A percentile compares a stretch with the other conserved stretches of the same genome.
Conservation (phyloP, 2,329 filamentous ascomycete species). For the Acrocalymma vagum region DNA sequence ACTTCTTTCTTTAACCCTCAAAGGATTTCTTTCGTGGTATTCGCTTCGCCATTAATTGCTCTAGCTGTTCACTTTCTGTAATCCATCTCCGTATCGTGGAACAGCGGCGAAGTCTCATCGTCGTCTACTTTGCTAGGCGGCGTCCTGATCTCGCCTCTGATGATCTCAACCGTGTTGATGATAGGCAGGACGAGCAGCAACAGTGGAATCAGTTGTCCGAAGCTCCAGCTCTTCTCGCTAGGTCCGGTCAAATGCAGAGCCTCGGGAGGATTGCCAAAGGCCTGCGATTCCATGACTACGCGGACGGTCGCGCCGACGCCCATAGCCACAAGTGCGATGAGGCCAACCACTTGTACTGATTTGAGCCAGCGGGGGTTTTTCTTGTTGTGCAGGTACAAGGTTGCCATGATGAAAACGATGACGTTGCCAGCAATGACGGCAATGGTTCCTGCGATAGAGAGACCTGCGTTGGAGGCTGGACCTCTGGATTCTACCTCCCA, state of each 20-base stretch:
- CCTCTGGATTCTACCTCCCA: conserved; percentile 58
- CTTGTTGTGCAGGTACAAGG: conserved; percentile 71
- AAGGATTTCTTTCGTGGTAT: too few species aligned
- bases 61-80: too few species aligned
- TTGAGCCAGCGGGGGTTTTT: conserved; percentile 63
- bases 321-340: conserved; percentile 61
- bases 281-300: conserved; percentile 66
- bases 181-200: conserved; percentile 68
- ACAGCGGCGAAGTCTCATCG: conserved; percentile 44
- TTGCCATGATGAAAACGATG: conserved; percentile 66
- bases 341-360: conserved; percentile 61
- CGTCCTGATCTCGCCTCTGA: conserved; percentile 59
- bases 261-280: conserved; percentile 62
- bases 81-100: too few species aligned
- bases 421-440: conserved; percentile 67
- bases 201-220: conserved; percentile 69
- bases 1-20: too few species aligned
- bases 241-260: conserved; percentile 58
- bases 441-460: conserved; percentile 68
- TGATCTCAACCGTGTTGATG: conserved; percentile 67
- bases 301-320: conserved; percentile 67
- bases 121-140: conserved; percentile 53
- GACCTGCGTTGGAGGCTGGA: conserved; percentile 49
- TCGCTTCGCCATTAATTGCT: too few species aligned
- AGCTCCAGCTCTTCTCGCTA: conserved; percentile 68